Conservation (phyloP, 345 rosid species). For the Boechera stricta region DNA sequence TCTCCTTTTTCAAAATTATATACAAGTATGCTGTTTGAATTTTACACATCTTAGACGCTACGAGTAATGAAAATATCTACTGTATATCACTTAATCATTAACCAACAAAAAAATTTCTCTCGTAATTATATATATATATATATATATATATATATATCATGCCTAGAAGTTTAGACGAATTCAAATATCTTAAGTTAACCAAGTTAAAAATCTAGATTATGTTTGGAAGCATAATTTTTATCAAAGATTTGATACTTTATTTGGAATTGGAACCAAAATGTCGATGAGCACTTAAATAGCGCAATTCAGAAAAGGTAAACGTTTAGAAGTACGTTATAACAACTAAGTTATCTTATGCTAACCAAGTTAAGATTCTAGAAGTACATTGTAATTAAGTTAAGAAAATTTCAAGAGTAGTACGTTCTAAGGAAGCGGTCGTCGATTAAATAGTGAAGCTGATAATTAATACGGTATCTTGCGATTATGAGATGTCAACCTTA, state of each 20-base stretch:
- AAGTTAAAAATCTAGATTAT: too few species aligned
- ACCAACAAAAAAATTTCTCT: too few species aligned
- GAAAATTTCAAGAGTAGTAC: neutral
- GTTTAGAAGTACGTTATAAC: neutral
- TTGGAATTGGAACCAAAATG: neutral
- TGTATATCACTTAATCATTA: too few species aligned
- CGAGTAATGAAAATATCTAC: too few species aligned
- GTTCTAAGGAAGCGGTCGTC: neutral
- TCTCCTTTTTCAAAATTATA: too few species aligned
- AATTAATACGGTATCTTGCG: neutral
- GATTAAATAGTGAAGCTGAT: neutral
- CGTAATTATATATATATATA: too few species aligned
- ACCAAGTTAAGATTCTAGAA: neutral
- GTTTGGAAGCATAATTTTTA: too few species aligned
- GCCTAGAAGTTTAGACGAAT: too few species aligned
- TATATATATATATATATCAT: too few species aligned
- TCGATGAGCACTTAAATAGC: neutral
- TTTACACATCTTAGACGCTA: too few species aligned
- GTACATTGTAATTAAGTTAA: neutral
- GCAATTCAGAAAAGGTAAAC: neutral
- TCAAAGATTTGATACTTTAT: neutral
- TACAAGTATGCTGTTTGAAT: too few species aligned
- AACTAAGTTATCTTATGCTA: neutral
- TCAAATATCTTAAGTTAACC: too few species aligned
- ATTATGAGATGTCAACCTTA: conserved; percentile 1